phyloP scores from a whole-genome alignment of 2,329 filamentous ascomycete genomes.

The Aspergillus sp. region DNA sequence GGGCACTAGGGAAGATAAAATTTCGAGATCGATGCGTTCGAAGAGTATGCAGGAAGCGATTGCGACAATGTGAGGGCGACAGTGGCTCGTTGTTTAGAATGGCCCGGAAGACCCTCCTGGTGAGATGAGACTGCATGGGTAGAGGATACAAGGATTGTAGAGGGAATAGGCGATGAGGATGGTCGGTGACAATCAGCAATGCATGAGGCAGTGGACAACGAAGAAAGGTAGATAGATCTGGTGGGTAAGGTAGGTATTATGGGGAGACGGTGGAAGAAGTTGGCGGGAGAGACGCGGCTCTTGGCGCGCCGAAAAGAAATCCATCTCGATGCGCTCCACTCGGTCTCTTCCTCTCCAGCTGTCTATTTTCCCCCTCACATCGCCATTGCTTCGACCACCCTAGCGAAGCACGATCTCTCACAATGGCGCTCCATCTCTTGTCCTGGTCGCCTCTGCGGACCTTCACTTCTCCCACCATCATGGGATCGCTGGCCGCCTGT shows the following conservation, averaged over 20 bases:
- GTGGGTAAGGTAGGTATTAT: constrained; percentile 2
- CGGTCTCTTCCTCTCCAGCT: constrained; percentile 4
- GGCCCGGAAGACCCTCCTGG: constrained; percentile 44
- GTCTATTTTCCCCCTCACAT: background rate
- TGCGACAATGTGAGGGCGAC: constrained; percentile 37
- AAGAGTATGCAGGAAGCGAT: constrained; percentile 31
- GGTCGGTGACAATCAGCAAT: background rate
- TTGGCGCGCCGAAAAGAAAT: constrained; percentile 33
- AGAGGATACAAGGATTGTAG: too few species aligned
- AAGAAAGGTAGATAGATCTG: background rate
- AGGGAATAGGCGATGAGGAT: background rate
- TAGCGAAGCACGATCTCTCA: constrained; percentile 1
- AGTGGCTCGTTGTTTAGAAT: constrained; percentile 47
- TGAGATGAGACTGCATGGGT: constrained; percentile 46
- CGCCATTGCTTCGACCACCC: background rate
- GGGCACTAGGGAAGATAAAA: constrained; percentile 28
- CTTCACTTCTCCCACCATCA: constrained; percentile 14
- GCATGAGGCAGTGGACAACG: background rate
- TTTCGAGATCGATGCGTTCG: constrained; percentile 31
- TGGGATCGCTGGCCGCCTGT: constrained; percentile 22
- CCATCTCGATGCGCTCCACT: constrained; percentile 14
- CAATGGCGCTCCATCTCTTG: constrained; percentile 31
- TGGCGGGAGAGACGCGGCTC: constrained; percentile 22
- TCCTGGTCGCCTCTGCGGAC: constrained; percentile 27
- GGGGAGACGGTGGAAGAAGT: background rate